These are phyloP conservation scores for Beta lomatogona DNA, from an alignment of 179 eudicot genomes.

Conservation along the genomic window DNA sequence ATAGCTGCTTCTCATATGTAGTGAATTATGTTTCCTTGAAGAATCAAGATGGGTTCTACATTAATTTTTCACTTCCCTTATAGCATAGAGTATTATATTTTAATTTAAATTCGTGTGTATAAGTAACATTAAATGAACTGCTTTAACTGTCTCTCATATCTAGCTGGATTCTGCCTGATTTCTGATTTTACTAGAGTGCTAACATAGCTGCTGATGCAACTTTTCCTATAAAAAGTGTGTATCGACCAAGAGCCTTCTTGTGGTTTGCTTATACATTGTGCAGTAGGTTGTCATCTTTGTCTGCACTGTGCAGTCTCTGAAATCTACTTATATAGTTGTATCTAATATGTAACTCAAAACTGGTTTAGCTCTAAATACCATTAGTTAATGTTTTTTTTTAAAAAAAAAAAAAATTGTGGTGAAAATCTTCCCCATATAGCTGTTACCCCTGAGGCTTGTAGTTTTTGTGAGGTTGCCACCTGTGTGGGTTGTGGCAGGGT, in stretches of 20 bases:
- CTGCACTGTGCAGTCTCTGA: background rate
- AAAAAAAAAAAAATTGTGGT: too few relatives aligned
- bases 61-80: background rate
- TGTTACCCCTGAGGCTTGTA: background rate
- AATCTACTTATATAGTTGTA: background rate
- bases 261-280: background rate
- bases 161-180: conserved; percentile 6
- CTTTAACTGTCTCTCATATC: background rate
- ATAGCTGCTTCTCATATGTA: background rate
- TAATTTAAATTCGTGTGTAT: background rate
- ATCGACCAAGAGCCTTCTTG: background rate
- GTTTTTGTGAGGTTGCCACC: background rate
- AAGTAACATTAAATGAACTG: background rate
- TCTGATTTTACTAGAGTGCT: background rate
- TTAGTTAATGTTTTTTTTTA: too few relatives aligned
- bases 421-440: background rate
- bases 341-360: too few relatives aligned
- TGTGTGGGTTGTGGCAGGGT: background rate
- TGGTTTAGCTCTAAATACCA: too few relatives aligned
- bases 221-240: background rate
- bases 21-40: background rate
- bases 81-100: too few relatives aligned
- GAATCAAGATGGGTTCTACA: background rate
- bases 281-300: background rate
- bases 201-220: background rate